Evolutionary conservation across 768 basidiomycete species (phyloP).

Genomic region (Pleurotus giganteus): DNA sequence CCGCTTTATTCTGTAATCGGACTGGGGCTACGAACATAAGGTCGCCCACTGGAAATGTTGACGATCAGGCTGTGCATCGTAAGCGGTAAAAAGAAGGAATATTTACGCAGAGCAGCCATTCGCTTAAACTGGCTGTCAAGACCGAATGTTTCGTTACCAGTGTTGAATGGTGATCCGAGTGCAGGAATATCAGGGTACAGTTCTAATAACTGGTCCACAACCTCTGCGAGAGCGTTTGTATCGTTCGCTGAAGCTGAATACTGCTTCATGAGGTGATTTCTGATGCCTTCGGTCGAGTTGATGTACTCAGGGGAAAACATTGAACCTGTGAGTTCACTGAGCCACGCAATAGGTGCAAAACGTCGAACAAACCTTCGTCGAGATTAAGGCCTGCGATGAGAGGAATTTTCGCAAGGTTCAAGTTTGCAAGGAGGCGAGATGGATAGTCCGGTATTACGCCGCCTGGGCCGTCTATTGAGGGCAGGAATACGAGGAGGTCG

Average conservation of each 20-base stretch:
- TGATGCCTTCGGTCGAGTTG: conserved; percentile 23
- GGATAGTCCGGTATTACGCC: conserved; percentile 38
- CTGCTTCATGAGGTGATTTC: conserved; percentile 20
- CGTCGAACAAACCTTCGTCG: conserved; percentile 37
- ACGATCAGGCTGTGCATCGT: neutral
- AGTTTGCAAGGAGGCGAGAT: conserved; percentile 27
- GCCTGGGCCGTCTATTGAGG: conserved; percentile 36
- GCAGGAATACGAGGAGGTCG: conserved; percentile 30
- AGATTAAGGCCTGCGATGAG: conserved; percentile 42
- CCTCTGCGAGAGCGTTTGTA: conserved; percentile 16
- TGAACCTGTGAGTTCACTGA: conserved; percentile 27
- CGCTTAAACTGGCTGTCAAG: conserved; percentile 30
- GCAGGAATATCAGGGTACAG: conserved; percentile 42
- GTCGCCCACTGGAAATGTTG: neutral
- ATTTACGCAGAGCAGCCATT: conserved; percentile 19
- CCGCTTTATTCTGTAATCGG: neutral
- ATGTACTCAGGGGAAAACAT: conserved; percentile 25
- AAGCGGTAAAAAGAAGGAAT: neutral
- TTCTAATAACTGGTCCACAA: conserved; percentile 25
- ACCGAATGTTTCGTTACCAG: conserved; percentile 45
- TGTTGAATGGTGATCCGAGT: conserved; percentile 43
- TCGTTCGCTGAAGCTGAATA: conserved; percentile 25
- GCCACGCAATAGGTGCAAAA: neutral
- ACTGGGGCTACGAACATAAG: neutral
- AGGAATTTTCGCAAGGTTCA: conserved; percentile 35